Conservation (phyloP, 2,329 filamentous ascomycete species). For the Truncatella angustata region DNA sequence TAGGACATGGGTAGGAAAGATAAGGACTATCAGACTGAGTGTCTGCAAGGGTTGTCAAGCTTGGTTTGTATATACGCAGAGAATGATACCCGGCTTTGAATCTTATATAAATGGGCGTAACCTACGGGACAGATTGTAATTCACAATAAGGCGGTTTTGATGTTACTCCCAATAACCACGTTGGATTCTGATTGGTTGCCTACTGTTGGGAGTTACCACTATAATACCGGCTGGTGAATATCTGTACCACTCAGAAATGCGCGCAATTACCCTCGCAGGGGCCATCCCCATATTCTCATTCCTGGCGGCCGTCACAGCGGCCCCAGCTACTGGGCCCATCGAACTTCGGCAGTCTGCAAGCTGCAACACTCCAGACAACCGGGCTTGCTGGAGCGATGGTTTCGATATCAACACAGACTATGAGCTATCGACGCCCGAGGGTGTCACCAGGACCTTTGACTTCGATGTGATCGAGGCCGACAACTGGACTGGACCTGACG, state of each 20-base stretch:
- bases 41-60: no score
- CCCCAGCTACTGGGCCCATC: not conserved
- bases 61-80: no score
- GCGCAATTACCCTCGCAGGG: not conserved
- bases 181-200: not conserved
- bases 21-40: no score
- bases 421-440: conserved; percentile 23
- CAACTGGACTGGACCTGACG: conserved; percentile 21
- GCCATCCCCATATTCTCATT: not conserved
- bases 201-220: not conserved
- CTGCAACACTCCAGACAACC: conserved; percentile 24
- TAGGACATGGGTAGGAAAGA: no score
- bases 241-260: no score
- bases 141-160: no score
- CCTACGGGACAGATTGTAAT: no score
- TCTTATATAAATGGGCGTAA: no score
- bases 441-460: conserved; percentile 21
- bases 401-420: conserved; percentile 30
- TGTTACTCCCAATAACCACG: no score
- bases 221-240: no score
- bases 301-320: not conserved
- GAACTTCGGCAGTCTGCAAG: not conserved
- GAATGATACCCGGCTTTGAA: no score
- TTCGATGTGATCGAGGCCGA: conserved; percentile 24
- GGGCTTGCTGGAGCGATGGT: conserved; percentile 30